Evolutionary conservation across 2,329 filamentous ascomycete genomes (phyloP), one percentile per base, ranked within the genome.

Genomic region (Pleomassaria siparia): DNA sequence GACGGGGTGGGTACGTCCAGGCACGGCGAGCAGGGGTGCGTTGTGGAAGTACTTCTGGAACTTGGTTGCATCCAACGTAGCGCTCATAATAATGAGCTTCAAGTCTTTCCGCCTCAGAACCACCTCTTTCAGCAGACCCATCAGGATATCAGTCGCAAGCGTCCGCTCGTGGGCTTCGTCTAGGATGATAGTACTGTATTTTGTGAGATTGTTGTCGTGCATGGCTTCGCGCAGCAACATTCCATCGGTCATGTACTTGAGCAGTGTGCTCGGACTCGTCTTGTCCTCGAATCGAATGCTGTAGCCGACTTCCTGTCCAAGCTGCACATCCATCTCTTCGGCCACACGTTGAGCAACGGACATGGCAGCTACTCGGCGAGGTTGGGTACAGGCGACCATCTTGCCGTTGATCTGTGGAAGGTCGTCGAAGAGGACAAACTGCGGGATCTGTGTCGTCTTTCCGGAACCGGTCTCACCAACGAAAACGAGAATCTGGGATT

Each of bases 211-310:
- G 0, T 91, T 88, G 67, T 99, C 94, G 58, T 96, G 81, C 43
- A 99, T 80, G 67, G 96, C 91, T 74, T 99, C 94, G 76, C 94
- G 83, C 74, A 96, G 86, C 68, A 99, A 82, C 89, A 97, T 97
- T 72, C 94, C 94, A 63, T 99, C 94, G 13, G 94, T 99, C 92
- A 99, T 96, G 75, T 99, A 99, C 76, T 99, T 99, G 76, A 99
- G 96, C 65, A 86, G 89, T 1, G 94, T 99, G 15, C 86, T 81
- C 2, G 89, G 84, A 55, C 86, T 89, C 0, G 92, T 96, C 67
- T 86, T 88, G 73, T 99, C 94, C 66, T 99, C 94, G 67, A 99
- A 99, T 68, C 94, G 89, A 66, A 99, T 96, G 7, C 89, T 96
- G 69, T 99, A 99, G 45, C 94, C 94, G 53, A 99, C 92, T 68